Percentiles rank a stretch among this genome's conserved stretches.
phyloP scores from a whole-genome alignment of 2,329 filamentous ascomycete genomes.

The Colletotrichum gigasporum region DNA sequence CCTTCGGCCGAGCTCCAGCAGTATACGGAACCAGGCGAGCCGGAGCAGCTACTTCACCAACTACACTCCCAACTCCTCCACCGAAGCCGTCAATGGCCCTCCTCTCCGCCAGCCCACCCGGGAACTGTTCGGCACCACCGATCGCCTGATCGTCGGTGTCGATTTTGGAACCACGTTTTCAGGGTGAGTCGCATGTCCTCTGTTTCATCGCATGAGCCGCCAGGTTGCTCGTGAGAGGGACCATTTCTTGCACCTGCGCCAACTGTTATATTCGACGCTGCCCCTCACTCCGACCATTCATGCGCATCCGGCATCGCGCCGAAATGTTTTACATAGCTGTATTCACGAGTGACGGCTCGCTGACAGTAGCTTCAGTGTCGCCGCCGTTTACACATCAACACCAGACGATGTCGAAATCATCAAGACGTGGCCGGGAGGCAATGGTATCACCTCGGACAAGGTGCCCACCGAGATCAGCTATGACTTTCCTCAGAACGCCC shows the following conservation, averaged over 20 bases:
- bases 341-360: not conserved
- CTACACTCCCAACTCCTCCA: constrained; percentile 64
- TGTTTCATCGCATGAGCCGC: not conserved
- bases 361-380: constrained; percentile 59
- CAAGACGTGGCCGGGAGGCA: constrained; percentile 85
- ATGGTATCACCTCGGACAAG: constrained; percentile 89
- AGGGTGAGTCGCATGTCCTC: constrained; percentile 60
- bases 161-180: constrained; percentile 90
- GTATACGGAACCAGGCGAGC: constrained; percentile 63
- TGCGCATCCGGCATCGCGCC: not conserved
- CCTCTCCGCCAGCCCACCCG: constrained; percentile 65
- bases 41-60: constrained; percentile 65
- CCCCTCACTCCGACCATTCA: not conserved
- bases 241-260: not conserved
- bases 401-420: constrained; percentile 86
- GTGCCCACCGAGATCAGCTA: constrained; percentile 83
- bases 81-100: constrained; percentile 71
- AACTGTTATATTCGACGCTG: not conserved
- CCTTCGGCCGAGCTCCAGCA: constrained; percentile 55
- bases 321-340: not conserved
- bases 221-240: not conserved
- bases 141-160: constrained; percentile 79
- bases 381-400: constrained; percentile 77
- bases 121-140: constrained; percentile 62
- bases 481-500: constrained; percentile 49